Evolutionary conservation across 2,329 filamentous ascomycete species (phyloP), one percentile per base, ranked within the genome.

Genomic region (Claviceps monticola): DNA sequence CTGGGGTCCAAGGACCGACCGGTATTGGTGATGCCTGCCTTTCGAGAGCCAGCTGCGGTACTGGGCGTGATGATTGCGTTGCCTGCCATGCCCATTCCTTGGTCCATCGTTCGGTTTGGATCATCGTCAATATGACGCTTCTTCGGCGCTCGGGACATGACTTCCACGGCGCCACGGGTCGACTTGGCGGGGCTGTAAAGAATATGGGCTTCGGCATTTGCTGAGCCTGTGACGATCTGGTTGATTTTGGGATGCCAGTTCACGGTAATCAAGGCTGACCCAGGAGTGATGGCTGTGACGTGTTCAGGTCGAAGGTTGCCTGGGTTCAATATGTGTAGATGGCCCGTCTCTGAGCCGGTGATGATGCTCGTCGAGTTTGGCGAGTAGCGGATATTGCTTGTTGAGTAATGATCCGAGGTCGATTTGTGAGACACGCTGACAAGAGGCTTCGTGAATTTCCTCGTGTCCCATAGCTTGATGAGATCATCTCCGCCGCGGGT

Each of bases 41-140:
- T 71, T 39, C 54, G 82, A 64, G 65, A 74, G 14, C 74, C 71
- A 2, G 68, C 64, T 49, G 79, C 70, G 21, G 79, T 78, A 38
- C 84, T 84, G 2, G 82, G 82, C 26, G 80, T 83, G 51, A 94
- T 71, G 55, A 95, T 86, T 8, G 83, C 79, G 61, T 97, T 91
- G 46, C 83, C 88, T 0, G 89, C 89, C 54, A 97, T 76, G 14
- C 88, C 90, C 3, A 84, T 74, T 4, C 84, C 79, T 59, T 89
- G 80, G 63, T 95, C 89, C 65, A 86, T 94, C 1, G 90, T 95
- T 37, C 94, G 75, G 53, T 80, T 82, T 1, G 89, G 82, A 66
- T 97, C 88, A 67, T 98, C 93, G 64, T 98, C 93, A 54, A 98
- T 82, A 64, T 98, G 91, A 1, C 91, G 84, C 60, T 88, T 90